These are phyloP conservation scores for Saccharomycopsis javanensis DNA, from an alignment of 805 yeast genomes.

Conservation along the genomic window DNA sequence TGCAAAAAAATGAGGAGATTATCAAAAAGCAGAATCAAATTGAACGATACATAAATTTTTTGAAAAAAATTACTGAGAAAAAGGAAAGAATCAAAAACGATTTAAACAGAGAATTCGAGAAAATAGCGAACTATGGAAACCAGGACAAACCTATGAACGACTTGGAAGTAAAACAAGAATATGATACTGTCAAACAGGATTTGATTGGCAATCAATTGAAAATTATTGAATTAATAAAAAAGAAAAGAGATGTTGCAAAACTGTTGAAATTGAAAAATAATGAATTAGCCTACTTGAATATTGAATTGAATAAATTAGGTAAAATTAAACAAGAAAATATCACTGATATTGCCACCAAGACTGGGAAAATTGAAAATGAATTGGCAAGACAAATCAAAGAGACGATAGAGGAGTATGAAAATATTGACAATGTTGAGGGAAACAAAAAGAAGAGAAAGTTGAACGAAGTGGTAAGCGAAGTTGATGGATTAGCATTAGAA, in stretches of 20 bases:
- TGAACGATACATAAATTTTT: constrained; percentile 19
- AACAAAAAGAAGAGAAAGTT: constrained; percentile 12
- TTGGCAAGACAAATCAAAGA: constrained; percentile 13
- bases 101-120: constrained; percentile 21
- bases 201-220: constrained; percentile 19
- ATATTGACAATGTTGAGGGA: not conserved
- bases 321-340: constrained; percentile 39
- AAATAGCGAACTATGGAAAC: constrained; percentile 7
- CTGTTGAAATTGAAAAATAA: constrained; percentile 38
- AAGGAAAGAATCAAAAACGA: constrained; percentile 24
- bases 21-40: constrained; percentile 16
- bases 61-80: constrained; percentile 19
- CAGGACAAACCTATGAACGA: no score
- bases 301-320: constrained; percentile 46
- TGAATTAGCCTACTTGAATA: constrained; percentile 55
- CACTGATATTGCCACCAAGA: constrained; percentile 22
- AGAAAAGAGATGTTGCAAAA: constrained; percentile 34
- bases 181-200: not conserved
- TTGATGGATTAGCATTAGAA: constrained; percentile 16
- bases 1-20: constrained; percentile 22
- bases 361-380: constrained; percentile 17
- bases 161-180: not conserved
- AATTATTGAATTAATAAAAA: constrained; percentile 38
- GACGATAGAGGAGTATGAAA: constrained; percentile 11
- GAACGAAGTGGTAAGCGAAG: constrained; percentile 17